These are phyloP conservation scores for Podospora didyma DNA, from an alignment of 495 filamentous ascomycete genomes.

Conservation along the genomic window DNA sequence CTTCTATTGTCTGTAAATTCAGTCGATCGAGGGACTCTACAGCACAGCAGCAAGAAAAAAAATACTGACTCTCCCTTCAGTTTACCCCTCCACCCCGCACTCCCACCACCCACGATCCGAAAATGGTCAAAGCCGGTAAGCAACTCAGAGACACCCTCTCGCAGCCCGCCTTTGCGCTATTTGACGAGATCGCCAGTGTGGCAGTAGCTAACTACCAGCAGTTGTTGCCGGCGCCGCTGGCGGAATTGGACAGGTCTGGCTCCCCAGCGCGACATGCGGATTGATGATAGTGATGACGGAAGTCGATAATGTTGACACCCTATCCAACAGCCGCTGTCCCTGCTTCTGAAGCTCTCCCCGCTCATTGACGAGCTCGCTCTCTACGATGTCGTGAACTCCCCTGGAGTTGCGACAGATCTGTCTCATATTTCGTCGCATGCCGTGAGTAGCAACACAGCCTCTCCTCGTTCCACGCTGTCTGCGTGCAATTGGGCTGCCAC, in stretches of 20 bases:
- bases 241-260: slow-evolving; percentile 89
- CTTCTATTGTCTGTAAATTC: background rate
- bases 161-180: slow-evolving; percentile 1
- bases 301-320: slow-evolving; percentile 3
- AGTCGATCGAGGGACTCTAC: background rate
- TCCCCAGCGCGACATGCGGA: background rate
- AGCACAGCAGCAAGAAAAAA: slow-evolving; percentile 4
- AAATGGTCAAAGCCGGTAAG: slow-evolving; percentile 88
- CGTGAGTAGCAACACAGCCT: slow-evolving; percentile 52
- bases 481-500: slow-evolving; percentile 7
- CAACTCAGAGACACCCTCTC: background rate
- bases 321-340: slow-evolving; percentile 77
- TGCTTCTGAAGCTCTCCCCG: slow-evolving; percentile 83
- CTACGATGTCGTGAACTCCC: slow-evolving; percentile 99
- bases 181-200: background rate
- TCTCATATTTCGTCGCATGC: slow-evolving; percentile 95
- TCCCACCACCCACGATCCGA: slow-evolving; percentile 27
- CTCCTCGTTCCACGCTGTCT: background rate
- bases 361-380: slow-evolving; percentile 87
- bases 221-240: slow-evolving; percentile 95
- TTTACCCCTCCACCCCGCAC: slow-evolving; percentile 22
- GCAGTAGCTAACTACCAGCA: slow-evolving; percentile 38
- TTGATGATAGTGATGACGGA: background rate
- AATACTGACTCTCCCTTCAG: slow-evolving; percentile 6
- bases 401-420: slow-evolving; percentile 90